Evolutionary conservation across 768 basidiomycete genomes (phyloP), one percentile per base, ranked within the genome.

Genomic region (Tulasnella sp.): DNA sequence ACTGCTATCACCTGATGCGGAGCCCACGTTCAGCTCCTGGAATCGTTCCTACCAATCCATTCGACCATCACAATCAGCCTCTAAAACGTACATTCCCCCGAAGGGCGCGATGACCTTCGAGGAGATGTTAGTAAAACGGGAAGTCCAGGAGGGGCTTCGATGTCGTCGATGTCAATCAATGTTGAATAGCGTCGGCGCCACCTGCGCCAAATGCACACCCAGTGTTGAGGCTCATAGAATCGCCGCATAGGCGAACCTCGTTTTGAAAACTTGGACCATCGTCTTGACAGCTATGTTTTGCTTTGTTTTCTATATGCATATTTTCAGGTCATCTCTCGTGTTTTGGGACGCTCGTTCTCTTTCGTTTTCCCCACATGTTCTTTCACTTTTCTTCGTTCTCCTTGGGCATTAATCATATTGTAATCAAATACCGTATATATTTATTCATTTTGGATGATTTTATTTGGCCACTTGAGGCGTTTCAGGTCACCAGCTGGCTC

Each of bases 371-470:
- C 15, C 5, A 64, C 69, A 43, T 64, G 64, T 7, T 69, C 67
- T 65, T 69, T 70, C 67, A 71, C 69, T 63, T 56, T 60, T 38
- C 68, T 67, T 48, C 67, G 67, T 24, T 67, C 67, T 10, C 70
- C 69, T 19, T 29, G 23, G 19, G 45, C 34, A 23, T 21, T 17
- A 15, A 2, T 21, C 3, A 10, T 9, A 7, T 38, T 51, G 10
- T 23, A 32, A 15, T 48, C 45, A 49, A 11, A 19, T 32, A 5
- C 24, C 27, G 19, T 4, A n/a, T 27, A 19, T 8, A 19, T 5
- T 27, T 29, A 59, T n/a, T 21, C 11, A 3, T 38, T 10, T 50
- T 10, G 13, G 13, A 50, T n/a, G 41, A 11, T 11, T 41, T 38
- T 32, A 11, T 51, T 60, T 38, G 62, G 49, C n/a, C 62, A n/a